These are phyloP conservation scores for Sphagnum magellanicum DNA, from an alignment of 228 moss, liverwort and hornwort species.

Conservation along the genomic window DNA sequence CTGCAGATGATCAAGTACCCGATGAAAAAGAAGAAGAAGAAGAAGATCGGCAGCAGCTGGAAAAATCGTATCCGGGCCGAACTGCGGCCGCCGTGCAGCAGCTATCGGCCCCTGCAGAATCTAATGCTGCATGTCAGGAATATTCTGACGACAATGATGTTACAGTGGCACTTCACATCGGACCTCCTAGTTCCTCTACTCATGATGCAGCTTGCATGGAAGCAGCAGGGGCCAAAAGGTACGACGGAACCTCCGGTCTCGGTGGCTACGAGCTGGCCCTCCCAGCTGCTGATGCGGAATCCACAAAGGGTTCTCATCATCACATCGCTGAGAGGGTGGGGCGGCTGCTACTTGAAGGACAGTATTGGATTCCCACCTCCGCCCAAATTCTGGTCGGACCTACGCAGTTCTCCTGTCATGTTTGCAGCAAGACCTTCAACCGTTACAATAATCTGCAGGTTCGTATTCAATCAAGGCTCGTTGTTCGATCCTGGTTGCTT, in stretches of 20 bases:
- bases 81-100: slow-evolving; percentile 24
- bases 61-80: too few relatives aligned
- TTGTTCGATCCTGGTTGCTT: background rate
- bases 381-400: slow-evolving; percentile 96
- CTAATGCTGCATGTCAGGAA: slow-evolving; percentile 54
- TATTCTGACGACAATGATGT: slow-evolving; percentile 76
- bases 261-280: slow-evolving; percentile 27
- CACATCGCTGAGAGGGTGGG: slow-evolving; percentile 42
- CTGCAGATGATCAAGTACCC: slow-evolving; percentile 16
- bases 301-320: too few relatives aligned
- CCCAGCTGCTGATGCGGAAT: too few relatives aligned
- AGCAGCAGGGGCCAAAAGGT: slow-evolving; percentile 32
- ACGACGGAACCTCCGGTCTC: slow-evolving; percentile 28
- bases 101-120: slow-evolving; percentile 73
- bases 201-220: slow-evolving; percentile 30
- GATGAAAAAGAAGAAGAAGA: too few relatives aligned
- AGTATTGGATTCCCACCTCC: slow-evolving; percentile 97
- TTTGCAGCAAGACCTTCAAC: slow-evolving; percentile 95
- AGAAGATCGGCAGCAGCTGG: too few relatives aligned
- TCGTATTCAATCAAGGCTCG: background rate
- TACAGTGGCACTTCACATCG: slow-evolving; percentile 89
- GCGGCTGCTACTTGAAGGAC: slow-evolving; percentile 69
- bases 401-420: slow-evolving; percentile 95
- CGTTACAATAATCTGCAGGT: slow-evolving; percentile 99
- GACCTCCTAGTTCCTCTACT: slow-evolving; percentile 53